phyloP scores from a whole-genome alignment of 2,329 filamentous ascomycete genomes.

The Verticillium klebahnii region DNA sequence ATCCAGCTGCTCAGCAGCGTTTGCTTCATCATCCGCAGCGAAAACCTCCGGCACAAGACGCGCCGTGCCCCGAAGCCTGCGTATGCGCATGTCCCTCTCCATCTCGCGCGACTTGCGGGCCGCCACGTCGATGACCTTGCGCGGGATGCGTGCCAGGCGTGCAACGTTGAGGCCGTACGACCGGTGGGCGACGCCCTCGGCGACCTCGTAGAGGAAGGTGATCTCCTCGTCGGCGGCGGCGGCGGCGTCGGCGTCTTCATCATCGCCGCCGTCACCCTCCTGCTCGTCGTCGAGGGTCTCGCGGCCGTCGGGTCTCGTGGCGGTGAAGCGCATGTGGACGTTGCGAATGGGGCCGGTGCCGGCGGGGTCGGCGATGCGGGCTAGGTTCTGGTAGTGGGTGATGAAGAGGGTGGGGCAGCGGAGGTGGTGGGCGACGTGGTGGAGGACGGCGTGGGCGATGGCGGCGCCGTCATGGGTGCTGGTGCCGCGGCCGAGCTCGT shows the following conservation, averaged over 20 bases:
- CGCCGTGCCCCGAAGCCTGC: conserved; percentile 51
- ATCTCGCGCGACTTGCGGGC: conserved; percentile 74
- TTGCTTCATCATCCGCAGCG: conserved; percentile 12
- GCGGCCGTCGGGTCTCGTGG: conserved; percentile 19
- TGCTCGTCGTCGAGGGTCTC: conserved; percentile 1
- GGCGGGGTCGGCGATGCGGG: conserved; percentile 52
- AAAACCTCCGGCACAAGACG: conserved; percentile 38
- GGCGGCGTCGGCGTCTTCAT: conserved; percentile 16
- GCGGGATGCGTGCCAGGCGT: conserved; percentile 74
- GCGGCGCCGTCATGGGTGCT: conserved; percentile 94
- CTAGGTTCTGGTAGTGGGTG: conserved; percentile 91
- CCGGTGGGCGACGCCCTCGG: conserved; percentile 84
- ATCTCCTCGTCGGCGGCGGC: conserved; percentile 66
- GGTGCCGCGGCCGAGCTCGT: conserved; percentile 91
- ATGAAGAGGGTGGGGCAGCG: conserved; percentile 87
- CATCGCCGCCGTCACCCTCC: conserved; percentile 13
- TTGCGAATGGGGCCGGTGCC: conserved; percentile 62
- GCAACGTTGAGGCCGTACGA: conserved; percentile 96
- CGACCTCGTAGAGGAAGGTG: conserved; percentile 91
- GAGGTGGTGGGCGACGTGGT: conserved; percentile 72
- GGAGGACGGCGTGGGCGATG: conserved; percentile 87
- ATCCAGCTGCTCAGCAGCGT: conserved; percentile 37
- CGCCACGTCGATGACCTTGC: conserved; percentile 72
- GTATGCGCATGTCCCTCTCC: conserved; percentile 65
- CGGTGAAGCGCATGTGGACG: conserved; percentile 88